Percentiles rank a stretch among this genome's conserved stretches.
phyloP scores from a whole-genome alignment of 805 yeast genomes.

The Kodamaea lidongshanica region DNA sequence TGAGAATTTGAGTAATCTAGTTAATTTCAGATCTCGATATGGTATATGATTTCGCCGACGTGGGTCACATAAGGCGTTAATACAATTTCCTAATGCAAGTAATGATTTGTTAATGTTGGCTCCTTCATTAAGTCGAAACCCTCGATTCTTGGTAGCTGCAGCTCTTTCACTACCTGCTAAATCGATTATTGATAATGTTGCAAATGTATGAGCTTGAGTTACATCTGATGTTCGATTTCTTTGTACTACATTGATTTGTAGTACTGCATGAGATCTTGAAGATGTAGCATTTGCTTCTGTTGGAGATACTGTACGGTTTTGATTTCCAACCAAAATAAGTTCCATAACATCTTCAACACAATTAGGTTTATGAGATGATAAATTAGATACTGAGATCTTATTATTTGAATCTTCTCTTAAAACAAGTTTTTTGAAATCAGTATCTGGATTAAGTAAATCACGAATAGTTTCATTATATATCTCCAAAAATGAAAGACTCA shows the following conservation, averaged over 20 bases:
- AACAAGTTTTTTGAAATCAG: constrained; percentile 40
- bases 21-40: constrained; percentile 83
- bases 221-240: constrained; percentile 55
- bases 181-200: constrained; percentile 83
- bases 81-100: constrained; percentile 87
- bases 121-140: constrained; percentile 78
- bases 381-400: constrained; percentile 63
- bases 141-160: constrained; percentile 78
- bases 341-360: constrained; percentile 74
- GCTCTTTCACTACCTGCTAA: constrained; percentile 96
- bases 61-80: constrained; percentile 80
- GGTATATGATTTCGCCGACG: constrained; percentile 71
- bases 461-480: constrained; percentile 86
- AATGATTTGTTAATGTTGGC: constrained; percentile 89
- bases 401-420: constrained; percentile 68
- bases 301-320: constrained; percentile 73
- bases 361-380: constrained; percentile 55
- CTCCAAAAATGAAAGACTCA: constrained; percentile 71
- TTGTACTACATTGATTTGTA: constrained; percentile 70
- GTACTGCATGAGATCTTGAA: constrained; percentile 89
- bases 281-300: constrained; percentile 90
- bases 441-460: constrained; percentile 64
- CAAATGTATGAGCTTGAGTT: constrained; percentile 62
- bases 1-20: constrained; percentile 80
- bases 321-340: constrained; percentile 63